Evolutionary conservation across 306 rosid species (phyloP).

Genomic region (Hippophae rhamnoides): DNA sequence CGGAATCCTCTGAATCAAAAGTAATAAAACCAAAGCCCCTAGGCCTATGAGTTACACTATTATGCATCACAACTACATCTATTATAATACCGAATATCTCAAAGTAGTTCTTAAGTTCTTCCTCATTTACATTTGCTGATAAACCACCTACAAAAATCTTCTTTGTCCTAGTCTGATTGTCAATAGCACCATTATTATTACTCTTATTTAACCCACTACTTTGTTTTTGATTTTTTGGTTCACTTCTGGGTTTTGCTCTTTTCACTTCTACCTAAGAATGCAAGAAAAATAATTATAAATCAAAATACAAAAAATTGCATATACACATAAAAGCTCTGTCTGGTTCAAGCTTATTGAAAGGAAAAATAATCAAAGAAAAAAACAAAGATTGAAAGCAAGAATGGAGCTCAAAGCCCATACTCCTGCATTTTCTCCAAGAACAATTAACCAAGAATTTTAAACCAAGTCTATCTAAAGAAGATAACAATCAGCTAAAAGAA

Average conservation of each 20-base stretch:
- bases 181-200: constrained; percentile 27
- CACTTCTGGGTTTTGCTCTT: constrained; percentile 52
- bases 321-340: background rate
- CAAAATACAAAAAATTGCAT: too few species aligned
- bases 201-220: constrained; percentile 28
- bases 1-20: constrained; percentile 59
- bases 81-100: constrained; percentile 64
- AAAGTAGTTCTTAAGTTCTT: constrained; percentile 60
- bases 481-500: too few species aligned
- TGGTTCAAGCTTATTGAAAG: background rate
- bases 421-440: background rate
- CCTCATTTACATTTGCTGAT: constrained; percentile 50
- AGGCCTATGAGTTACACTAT: constrained; percentile 57
- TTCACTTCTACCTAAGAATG: constrained; percentile 54
- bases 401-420: background rate
- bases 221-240: constrained; percentile 37
- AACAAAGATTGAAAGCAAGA: background rate
- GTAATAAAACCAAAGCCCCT: constrained; percentile 88
- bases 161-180: constrained; percentile 37
- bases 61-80: constrained; percentile 84
- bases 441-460: too few species aligned
- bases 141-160: constrained; percentile 87
- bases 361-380: background rate
- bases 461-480: too few species aligned
- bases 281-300: background rate